These are phyloP conservation scores for Yamadazyma diddensiae DNA, from an alignment of 1,139 yeast genomes.

Conservation along the genomic window DNA sequence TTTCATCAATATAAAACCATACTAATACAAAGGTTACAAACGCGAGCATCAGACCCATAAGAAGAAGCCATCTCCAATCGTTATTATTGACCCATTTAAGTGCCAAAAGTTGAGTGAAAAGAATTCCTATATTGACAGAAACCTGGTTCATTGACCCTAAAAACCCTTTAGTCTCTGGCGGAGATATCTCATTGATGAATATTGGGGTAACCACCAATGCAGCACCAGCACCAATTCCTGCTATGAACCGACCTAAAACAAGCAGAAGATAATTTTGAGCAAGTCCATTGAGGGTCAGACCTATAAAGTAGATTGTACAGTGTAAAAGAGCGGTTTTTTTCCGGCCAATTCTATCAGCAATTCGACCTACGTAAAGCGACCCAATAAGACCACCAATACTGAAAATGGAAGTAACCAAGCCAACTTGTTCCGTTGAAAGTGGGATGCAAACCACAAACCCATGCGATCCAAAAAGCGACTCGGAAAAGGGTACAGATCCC, in stretches of 20 bases:
- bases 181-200: conserved; percentile 77
- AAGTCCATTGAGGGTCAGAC: conserved; percentile 61
- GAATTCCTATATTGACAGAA: conserved; percentile 78
- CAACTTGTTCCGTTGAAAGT: conserved; percentile 63
- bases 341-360: conserved; percentile 73
- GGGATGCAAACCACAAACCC: conserved; percentile 51
- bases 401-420: conserved; percentile 78
- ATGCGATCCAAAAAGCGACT: conserved; percentile 37
- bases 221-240: conserved; percentile 86
- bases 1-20: conserved; percentile 56
- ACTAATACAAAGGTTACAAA: conserved; percentile 42
- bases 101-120: conserved; percentile 74
- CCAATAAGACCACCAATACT: conserved; percentile 86
- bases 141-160: conserved; percentile 89
- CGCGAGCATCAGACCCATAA: conserved; percentile 58
- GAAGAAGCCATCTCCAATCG: conserved; percentile 70
- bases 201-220: conserved; percentile 84
- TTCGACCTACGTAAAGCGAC: conserved; percentile 65
- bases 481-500: conserved; percentile 26
- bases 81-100: conserved; percentile 60
- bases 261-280: conserved; percentile 45
- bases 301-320: conserved; percentile 56
- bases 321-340: conserved; percentile 55
- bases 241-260: conserved; percentile 67
- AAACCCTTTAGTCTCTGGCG: conserved; percentile 63